These are phyloP conservation scores for Leccinellum albellum DNA, from an alignment of 768 basidiomycete genomes.

Conservation along the genomic window DNA sequence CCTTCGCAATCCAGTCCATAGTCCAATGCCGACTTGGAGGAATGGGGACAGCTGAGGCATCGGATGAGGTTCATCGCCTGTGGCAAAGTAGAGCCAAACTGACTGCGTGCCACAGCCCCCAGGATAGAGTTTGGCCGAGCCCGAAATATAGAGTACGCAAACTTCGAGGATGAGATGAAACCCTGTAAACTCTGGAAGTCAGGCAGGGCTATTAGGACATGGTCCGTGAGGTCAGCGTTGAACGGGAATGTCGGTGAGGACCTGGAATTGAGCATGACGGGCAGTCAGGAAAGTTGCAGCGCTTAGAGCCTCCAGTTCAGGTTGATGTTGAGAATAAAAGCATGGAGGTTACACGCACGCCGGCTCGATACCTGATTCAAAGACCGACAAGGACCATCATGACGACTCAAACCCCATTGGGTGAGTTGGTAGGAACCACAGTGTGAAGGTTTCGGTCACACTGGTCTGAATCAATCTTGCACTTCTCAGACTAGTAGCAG, in stretches of 20 bases:
- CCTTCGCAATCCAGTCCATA: conserved; percentile 9
- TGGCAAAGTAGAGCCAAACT: conserved; percentile 30
- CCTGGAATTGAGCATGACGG: neutral
- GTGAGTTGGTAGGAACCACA: neutral
- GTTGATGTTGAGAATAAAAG: neutral
- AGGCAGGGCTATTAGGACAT: conserved; percentile 26
- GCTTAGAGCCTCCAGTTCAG: neutral
- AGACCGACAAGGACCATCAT: neutral
- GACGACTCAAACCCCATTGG: neutral
- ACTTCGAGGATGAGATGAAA: conserved; percentile 28
- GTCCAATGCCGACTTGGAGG: neutral
- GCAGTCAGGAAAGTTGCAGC: neutral
- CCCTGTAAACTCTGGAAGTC: conserved; percentile 28
- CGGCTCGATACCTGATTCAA: neutral
- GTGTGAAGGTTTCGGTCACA: neutral
- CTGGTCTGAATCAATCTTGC: too few relatives aligned
- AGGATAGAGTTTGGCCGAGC: conserved; percentile 30
- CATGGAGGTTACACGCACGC: neutral
- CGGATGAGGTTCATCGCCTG: conserved; percentile 29
- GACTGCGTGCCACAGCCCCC: conserved; percentile 27
- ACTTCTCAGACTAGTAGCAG: too few relatives aligned
- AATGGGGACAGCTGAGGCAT: conserved; percentile 4
- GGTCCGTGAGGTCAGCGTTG: conserved; percentile 31
- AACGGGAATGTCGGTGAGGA: neutral
- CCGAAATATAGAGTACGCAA: conserved; percentile 29